A percentile compares a stretch with the other conserved stretches of the same genome.
Conservation (phyloP, 2,329 filamentous ascomycete species). For the Phyllosticta ampelicida region DNA sequence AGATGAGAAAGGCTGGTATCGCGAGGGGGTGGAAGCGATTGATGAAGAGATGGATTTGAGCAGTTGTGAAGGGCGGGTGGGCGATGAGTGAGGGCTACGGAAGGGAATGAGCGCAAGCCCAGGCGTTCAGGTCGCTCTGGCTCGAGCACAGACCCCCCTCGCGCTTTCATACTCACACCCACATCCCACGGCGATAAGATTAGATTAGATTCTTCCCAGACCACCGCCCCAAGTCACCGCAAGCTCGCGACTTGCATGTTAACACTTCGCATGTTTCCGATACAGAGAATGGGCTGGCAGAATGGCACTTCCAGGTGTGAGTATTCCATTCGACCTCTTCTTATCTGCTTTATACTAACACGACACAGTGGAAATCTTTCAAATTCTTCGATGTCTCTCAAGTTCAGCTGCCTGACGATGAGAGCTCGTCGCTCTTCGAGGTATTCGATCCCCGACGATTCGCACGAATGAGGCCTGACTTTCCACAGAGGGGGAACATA, state of each 20-base stretch:
- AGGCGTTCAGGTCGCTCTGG: background rate
- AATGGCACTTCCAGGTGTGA: slow-evolving; percentile 34
- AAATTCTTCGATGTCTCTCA: slow-evolving; percentile 96
- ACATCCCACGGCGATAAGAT: background rate
- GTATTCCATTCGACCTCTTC: background rate
- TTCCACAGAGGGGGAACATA: slow-evolving; percentile 49
- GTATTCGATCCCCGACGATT: slow-evolving; percentile 38
- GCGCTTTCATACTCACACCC: background rate
- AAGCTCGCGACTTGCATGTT: background rate
- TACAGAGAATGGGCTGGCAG: slow-evolving; percentile 12
- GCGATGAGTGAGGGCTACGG: background rate
- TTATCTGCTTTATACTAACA: background rate
- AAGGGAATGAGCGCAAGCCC: background rate
- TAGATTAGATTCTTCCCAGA: slow-evolving; percentile 1
- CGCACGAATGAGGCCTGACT: slow-evolving; percentile 17
- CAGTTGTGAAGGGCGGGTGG: background rate
- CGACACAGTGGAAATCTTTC: slow-evolving; percentile 85
- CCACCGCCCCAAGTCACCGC: background rate
- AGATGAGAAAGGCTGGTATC: background rate
- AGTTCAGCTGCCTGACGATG: slow-evolving; percentile 68
- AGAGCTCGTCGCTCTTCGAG: slow-evolving; percentile 68
- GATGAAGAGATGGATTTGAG: background rate
- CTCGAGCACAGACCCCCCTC: background rate
- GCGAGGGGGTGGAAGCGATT: background rate
- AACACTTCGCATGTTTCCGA: background rate